Evolutionary conservation across 2,329 filamentous ascomycete genomes (phyloP).

Genomic region (Trichophyton equinum): DNA sequence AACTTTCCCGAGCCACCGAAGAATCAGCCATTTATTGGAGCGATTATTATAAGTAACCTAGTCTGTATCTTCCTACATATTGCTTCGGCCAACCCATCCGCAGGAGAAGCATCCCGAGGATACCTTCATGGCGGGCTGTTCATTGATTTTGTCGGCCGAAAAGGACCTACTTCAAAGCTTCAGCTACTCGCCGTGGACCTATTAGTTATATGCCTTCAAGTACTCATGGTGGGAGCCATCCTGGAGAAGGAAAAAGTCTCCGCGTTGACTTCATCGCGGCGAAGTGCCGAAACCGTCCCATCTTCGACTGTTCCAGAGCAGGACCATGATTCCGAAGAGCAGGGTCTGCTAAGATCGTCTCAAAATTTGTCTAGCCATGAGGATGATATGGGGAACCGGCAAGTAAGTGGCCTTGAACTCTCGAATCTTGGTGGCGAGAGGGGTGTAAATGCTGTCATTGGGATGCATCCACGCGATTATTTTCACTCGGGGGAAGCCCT

Average conservation of each 20-base stretch:
- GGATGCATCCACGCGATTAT: conserved; percentile 26
- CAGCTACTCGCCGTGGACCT: conserved; percentile 43
- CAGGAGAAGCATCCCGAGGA: conserved; percentile 39
- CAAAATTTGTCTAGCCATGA: conserved; percentile 8
- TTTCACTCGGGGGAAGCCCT: conserved; percentile 28
- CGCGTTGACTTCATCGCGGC: conserved; percentile 10
- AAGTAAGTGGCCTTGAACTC: neutral
- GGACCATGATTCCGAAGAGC: conserved; percentile 49
- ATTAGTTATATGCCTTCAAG: conserved; percentile 42
- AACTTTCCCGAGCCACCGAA: conserved; percentile 39
- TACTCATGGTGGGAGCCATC: conserved; percentile 44
- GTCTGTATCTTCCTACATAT: conserved; percentile 46
- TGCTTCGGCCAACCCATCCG: conserved; percentile 40
- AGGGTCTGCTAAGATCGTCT: conserved; percentile 38
- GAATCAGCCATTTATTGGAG: conserved; percentile 41
- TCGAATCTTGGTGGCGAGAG: conserved; percentile 14
- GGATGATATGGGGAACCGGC: neutral
- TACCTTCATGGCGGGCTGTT: conserved; percentile 51
- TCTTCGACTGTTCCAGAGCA: conserved; percentile 25
- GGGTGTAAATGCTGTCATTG: neutral
- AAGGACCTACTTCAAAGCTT: conserved; percentile 42
- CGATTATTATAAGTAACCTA: conserved; percentile 43
- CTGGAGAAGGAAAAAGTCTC: conserved; percentile 41
- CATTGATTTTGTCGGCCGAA: conserved; percentile 53
- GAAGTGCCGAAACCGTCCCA: conserved; percentile 6